Percentiles rank a stretch among this genome's conserved stretches.
Conservation (phyloP, 179 eudicot species). For the Nepenthes alata region DNA sequence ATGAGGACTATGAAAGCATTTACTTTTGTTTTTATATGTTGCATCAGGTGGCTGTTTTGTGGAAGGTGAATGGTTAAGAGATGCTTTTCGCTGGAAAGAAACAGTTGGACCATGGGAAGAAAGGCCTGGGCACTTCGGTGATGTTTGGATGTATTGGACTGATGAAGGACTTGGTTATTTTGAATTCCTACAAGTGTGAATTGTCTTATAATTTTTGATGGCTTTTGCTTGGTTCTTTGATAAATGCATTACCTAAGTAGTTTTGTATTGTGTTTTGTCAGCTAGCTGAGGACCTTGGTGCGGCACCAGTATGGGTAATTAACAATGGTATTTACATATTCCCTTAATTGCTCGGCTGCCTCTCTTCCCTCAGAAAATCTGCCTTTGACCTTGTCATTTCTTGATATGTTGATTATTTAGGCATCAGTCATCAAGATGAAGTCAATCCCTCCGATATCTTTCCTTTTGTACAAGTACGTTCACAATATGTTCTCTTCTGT, state of each 20-base stretch:
- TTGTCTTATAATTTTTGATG: constrained; percentile 1
- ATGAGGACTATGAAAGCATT: neutral
- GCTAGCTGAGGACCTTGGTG: constrained; percentile 88
- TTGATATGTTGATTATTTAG: constrained; percentile 18
- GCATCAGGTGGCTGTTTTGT: constrained; percentile 88
- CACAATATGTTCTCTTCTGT: neutral
- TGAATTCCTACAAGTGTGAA: constrained; percentile 74
- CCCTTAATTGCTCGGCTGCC: neutral
- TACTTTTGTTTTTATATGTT: constrained; percentile 1
- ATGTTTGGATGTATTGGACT: constrained; percentile 94
- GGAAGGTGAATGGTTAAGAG: constrained; percentile 74
- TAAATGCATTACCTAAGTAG: neutral
- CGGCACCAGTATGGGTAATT: constrained; percentile 81
- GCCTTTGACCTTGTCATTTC: neutral
- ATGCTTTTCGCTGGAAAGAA: constrained; percentile 88
- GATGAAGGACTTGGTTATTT: constrained; percentile 93
- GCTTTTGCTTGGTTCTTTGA: neutral
- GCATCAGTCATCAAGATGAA: constrained; percentile 60
- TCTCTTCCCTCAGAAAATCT: neutral
- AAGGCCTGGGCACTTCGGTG: constrained; percentile 92
- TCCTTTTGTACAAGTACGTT: constrained; percentile 67
- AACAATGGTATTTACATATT: constrained; percentile 51
- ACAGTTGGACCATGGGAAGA: constrained; percentile 83
- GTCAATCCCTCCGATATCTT: constrained; percentile 41
- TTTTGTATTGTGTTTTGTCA: constrained; percentile 15